Conservation (phyloP, 371 early-diverging fungal genomes). For the Lichtheimia ramosa region DNA sequence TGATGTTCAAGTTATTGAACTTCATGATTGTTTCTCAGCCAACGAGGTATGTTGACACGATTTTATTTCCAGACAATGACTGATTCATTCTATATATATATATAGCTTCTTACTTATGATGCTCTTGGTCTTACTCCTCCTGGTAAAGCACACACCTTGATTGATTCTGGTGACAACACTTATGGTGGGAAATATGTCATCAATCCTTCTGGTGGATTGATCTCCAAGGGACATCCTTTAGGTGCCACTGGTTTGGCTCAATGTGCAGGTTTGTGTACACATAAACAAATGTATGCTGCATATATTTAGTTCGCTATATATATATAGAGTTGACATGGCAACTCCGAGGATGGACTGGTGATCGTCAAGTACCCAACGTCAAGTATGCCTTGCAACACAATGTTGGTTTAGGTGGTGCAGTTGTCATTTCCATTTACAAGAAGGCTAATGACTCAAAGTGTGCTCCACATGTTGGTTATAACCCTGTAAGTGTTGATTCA, state of each 20-base stretch:
- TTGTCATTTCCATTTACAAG: slow-evolving; percentile 72
- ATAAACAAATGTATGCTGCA: background rate
- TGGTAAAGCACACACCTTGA: slow-evolving; percentile 65
- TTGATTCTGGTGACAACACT: slow-evolving; percentile 57
- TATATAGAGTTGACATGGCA: slow-evolving; percentile 61
- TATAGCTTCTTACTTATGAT: slow-evolving; percentile 74
- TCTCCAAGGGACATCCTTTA: slow-evolving; percentile 82
- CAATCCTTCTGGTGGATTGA: slow-evolving; percentile 81
- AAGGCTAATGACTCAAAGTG: slow-evolving; percentile 45
- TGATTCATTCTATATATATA: background rate
- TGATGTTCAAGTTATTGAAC: slow-evolving; percentile 73
- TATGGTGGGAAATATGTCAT: slow-evolving; percentile 69
- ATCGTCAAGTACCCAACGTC: slow-evolving; percentile 71
- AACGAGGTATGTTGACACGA: slow-evolving; percentile 54
- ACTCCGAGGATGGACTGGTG: slow-evolving; percentile 70
- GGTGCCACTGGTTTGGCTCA: slow-evolving; percentile 85
- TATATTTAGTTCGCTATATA: slow-evolving; percentile 1
- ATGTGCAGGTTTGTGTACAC: slow-evolving; percentile 54
- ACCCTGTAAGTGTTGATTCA: slow-evolving; percentile 41
- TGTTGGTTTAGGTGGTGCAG: slow-evolving; percentile 81
- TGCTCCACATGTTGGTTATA: slow-evolving; percentile 68
- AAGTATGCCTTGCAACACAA: slow-evolving; percentile 79
- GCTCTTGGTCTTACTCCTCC: slow-evolving; percentile 70
- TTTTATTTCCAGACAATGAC: background rate
- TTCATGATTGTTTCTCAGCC: slow-evolving; percentile 84